Conservation (phyloP, 208 protist genomes). For the Crithidia bombi region DNA sequence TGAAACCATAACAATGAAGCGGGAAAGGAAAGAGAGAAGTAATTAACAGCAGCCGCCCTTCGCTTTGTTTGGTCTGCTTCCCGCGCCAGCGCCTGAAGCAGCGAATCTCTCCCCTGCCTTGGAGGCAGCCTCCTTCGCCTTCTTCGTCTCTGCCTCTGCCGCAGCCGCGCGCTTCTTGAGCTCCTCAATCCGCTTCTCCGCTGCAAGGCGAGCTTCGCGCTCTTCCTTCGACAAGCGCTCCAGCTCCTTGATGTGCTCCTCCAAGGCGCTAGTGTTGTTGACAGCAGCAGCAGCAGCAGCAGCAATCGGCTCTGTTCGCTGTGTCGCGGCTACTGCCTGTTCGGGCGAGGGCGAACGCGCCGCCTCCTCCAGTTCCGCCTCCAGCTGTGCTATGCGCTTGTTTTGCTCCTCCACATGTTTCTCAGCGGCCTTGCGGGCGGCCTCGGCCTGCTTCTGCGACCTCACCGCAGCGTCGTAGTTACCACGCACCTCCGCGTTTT, state of each 20-base stretch:
- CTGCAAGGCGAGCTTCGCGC: conserved; percentile 9
- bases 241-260: conserved; percentile 26
- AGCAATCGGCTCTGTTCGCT: conserved; percentile 10
- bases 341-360: neutral
- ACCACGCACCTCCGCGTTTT: conserved; percentile 35
- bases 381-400: conserved; percentile 7
- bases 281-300: conserved; percentile 1
- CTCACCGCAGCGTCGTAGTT: conserved; percentile 26
- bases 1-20: neutral
- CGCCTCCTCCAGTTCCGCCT: conserved; percentile 18
- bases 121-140: conserved; percentile 1
- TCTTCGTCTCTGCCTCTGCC: conserved; percentile 11
- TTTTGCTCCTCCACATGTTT: conserved; percentile 27
- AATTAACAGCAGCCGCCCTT: conserved; percentile 47
- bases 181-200: conserved; percentile 23
- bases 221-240: conserved; percentile 16
- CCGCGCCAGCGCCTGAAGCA: neutral
- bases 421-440: conserved; percentile 18
- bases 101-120: conserved; percentile 14
- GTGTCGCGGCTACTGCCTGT: conserved; percentile 2
- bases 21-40: neutral
- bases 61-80: conserved; percentile 34
- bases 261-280: neutral
- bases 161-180: conserved; percentile 1
- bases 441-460: conserved; percentile 8